Conservation (phyloP, 176 grass and related monocot genomes). For the Ampelocalamus luodianensis region DNA sequence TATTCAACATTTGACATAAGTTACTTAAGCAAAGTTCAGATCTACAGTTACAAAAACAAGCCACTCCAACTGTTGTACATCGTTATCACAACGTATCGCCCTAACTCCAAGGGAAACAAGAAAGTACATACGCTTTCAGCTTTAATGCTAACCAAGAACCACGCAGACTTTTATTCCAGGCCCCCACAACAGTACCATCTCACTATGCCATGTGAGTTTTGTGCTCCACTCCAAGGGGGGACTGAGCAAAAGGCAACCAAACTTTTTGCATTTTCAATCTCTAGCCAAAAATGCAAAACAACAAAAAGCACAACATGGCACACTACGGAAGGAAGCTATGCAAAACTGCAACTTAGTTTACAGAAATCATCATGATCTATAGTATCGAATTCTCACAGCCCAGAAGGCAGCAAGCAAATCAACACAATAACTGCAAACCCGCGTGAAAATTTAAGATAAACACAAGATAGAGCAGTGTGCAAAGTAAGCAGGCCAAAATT, state of each 20-base stretch:
- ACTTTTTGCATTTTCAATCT: slow-evolving; percentile 43
- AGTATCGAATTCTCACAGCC: background rate
- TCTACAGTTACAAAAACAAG: slow-evolving; percentile 42
- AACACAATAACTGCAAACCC: background rate
- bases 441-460: background rate
- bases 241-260: slow-evolving; percentile 36
- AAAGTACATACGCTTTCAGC: slow-evolving; percentile 51
- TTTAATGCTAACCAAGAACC: slow-evolving; percentile 47
- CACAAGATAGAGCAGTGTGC: background rate
- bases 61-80: slow-evolving; percentile 32
- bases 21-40: slow-evolving; percentile 40
- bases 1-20: background rate
- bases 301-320: slow-evolving; percentile 24
- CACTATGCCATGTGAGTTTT: slow-evolving; percentile 42
- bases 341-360: background rate
- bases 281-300: slow-evolving; percentile 23
- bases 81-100: slow-evolving; percentile 34
- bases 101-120: slow-evolving; percentile 29
- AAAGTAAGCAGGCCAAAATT: background rate
- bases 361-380: background rate
- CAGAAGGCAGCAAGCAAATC: slow-evolving; percentile 3
- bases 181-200: slow-evolving; percentile 35
- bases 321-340: background rate
- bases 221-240: slow-evolving; percentile 2
- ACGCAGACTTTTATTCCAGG: slow-evolving; percentile 35